Percentiles rank a stretch among this genome's conserved stretches.
phyloP scores from a whole-genome alignment of 2,329 filamentous ascomycete genomes.

The Fusarium verrucosum region DNA sequence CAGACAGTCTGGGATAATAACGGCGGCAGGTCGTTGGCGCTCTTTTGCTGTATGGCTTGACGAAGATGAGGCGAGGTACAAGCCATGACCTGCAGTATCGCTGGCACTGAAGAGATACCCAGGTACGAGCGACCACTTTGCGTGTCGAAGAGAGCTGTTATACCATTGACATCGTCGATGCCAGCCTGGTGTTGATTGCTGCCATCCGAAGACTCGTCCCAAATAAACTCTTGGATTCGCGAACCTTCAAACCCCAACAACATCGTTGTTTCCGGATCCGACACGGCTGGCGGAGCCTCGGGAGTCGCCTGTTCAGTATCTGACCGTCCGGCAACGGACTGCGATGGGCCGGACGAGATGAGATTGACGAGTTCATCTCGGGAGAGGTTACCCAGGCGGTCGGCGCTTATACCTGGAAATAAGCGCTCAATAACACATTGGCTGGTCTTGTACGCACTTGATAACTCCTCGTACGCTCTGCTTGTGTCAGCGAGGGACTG shows the following conservation, averaged over 20 bases:
- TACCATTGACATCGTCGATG: slow-evolving; percentile 51
- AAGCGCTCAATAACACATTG: neutral
- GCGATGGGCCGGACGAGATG: neutral
- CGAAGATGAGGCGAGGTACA: slow-evolving; percentile 52
- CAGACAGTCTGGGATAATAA: neutral
- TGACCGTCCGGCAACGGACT: neutral
- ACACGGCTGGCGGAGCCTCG: neutral
- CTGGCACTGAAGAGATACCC: slow-evolving; percentile 68
- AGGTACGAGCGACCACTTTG: slow-evolving; percentile 64
- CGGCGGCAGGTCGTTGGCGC: neutral
- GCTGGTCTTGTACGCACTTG: neutral
- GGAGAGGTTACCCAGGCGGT: neutral
- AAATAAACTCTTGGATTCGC: slow-evolving; percentile 1
- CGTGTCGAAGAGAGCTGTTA: slow-evolving; percentile 65
- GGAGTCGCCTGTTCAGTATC: neutral
- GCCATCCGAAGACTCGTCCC: slow-evolving; percentile 15
- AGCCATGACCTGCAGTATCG: slow-evolving; percentile 57
- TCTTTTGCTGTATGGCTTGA: neutral
- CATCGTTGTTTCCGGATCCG: neutral
- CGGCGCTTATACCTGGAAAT: neutral
- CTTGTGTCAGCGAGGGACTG: neutral
- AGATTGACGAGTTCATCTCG: neutral
- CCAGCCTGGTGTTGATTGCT: neutral
- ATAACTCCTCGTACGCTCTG: neutral
- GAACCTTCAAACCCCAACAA: neutral